These are phyloP conservation scores for Setaria italica DNA, from an alignment of 202 grass and related monocot genomes.

Conservation along the genomic window DNA sequence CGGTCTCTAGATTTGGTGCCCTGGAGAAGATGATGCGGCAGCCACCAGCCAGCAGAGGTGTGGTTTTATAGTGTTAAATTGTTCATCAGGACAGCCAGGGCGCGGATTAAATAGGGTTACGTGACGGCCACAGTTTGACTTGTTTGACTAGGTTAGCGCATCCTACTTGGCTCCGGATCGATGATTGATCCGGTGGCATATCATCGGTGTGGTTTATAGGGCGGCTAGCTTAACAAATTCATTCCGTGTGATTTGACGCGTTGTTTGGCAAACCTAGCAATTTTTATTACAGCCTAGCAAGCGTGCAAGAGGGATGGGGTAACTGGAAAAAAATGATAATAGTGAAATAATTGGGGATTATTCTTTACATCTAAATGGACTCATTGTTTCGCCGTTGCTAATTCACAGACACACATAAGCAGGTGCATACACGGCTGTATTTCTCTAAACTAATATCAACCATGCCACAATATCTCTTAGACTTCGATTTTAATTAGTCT, in stretches of 20 bases:
- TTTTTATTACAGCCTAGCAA: too few relatives aligned
- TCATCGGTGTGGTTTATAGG: constrained; percentile 6
- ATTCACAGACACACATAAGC: too few relatives aligned
- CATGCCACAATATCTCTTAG: too few relatives aligned
- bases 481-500: too few relatives aligned
- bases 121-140: constrained; percentile 68
- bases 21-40: constrained; percentile 4
- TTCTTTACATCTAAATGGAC: too few relatives aligned
- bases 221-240: constrained; percentile 25
- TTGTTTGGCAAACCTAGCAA: constrained; percentile 14
- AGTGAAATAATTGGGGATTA: too few relatives aligned
- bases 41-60: neutral
- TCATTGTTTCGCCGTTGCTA: too few relatives aligned
- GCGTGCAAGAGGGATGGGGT: too few relatives aligned
- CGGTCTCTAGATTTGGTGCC: constrained; percentile 41
- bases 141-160: constrained; percentile 58
- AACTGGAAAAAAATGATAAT: too few relatives aligned
- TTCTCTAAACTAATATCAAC: too few relatives aligned
- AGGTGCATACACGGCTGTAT: too few relatives aligned
- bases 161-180: constrained; percentile 17
- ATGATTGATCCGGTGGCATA: constrained; percentile 24
- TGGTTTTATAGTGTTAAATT: constrained; percentile 28
- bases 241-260: constrained; percentile 39
- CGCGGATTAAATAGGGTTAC: constrained; percentile 46
- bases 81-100: constrained; percentile 44